phyloP scores from a whole-genome alignment of 495 filamentous ascomycete genomes.

The Amorphotheca resinae region DNA sequence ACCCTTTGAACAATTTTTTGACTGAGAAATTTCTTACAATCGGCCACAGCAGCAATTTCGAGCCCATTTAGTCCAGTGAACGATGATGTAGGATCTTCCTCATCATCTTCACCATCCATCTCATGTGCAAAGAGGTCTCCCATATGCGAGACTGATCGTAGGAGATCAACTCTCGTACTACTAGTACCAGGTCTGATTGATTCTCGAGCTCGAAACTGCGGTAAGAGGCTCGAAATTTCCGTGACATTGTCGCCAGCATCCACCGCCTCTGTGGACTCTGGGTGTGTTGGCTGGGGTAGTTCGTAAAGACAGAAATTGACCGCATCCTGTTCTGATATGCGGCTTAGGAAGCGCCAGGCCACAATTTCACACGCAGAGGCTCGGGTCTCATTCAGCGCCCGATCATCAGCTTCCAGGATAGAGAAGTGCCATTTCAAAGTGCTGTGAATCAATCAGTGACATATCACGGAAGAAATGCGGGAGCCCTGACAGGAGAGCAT shows the following conservation, averaged over 20 bases:
- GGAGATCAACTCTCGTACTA: slow-evolving; percentile 14
- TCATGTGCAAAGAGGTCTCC: slow-evolving; percentile 1
- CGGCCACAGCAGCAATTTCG: slow-evolving; percentile 81
- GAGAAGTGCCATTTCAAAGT: slow-evolving; percentile 71
- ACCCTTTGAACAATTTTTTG: slow-evolving; percentile 78
- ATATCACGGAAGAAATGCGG: not conserved
- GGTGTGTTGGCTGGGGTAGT: slow-evolving; percentile 34
- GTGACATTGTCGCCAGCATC: slow-evolving; percentile 15
- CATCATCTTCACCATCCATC: slow-evolving; percentile 22
- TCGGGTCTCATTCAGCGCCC: slow-evolving; percentile 60
- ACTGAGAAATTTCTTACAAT: slow-evolving; percentile 82
- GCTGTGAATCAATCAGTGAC: slow-evolving; percentile 27
- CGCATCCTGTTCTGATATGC: slow-evolving; percentile 64
- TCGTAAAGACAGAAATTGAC: slow-evolving; percentile 80
- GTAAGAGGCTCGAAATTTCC: slow-evolving; percentile 16
- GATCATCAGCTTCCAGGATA: slow-evolving; percentile 47
- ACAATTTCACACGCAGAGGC: slow-evolving; percentile 84
- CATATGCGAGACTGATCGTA: slow-evolving; percentile 17
- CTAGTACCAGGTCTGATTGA: slow-evolving; percentile 14
- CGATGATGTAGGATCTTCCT: slow-evolving; percentile 47
- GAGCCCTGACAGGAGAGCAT: slow-evolving; percentile 58
- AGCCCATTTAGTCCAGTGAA: slow-evolving; percentile 75
- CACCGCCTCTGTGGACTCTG: not conserved
- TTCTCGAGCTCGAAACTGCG: slow-evolving; percentile 13
- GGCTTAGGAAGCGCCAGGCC: slow-evolving; percentile 77